phyloP scores from a whole-genome alignment of 2,329 filamentous ascomycete species.

The Aspergillus flavus region DNA sequence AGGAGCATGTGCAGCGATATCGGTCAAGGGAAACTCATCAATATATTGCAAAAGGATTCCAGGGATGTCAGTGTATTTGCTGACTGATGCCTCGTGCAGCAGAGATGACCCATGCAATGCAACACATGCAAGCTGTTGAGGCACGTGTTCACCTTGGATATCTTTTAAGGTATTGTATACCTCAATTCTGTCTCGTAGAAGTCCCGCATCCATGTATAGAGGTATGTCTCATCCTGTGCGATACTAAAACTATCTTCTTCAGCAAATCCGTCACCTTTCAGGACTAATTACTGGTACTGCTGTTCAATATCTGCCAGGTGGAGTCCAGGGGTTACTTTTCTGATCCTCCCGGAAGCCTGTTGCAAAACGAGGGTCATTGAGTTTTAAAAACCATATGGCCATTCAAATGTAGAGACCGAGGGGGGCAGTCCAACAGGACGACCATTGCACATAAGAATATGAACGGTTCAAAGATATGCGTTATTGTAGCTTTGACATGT shows the following conservation, averaged over 20 bases:
- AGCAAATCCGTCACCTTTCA: constrained; percentile 4
- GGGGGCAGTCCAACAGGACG: constrained; percentile 8
- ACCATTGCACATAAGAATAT: constrained; percentile 20
- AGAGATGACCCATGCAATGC: neutral
- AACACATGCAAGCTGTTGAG: constrained; percentile 14
- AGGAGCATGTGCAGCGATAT: constrained; percentile 15
- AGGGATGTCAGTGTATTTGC: constrained; percentile 12
- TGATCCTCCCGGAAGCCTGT: constrained; percentile 13
- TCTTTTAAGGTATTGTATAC: constrained; percentile 19
- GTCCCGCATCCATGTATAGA: constrained; percentile 15
- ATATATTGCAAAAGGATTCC: constrained; percentile 23
- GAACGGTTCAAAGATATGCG: constrained; percentile 19
- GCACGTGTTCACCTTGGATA: constrained; percentile 21
- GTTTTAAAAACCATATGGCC: constrained; percentile 22
- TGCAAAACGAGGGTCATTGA: constrained; percentile 24
- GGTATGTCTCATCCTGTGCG: constrained; percentile 18
- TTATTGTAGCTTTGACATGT: constrained; percentile 9
- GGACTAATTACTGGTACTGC: constrained; percentile 20
- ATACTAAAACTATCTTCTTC: constrained; percentile 12
- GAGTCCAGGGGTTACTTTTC: constrained; percentile 16
- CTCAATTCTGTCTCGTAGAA: constrained; percentile 19
- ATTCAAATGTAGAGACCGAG: neutral
- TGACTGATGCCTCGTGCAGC: neutral
- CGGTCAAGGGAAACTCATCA: constrained; percentile 17
- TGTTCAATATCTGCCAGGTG: constrained; percentile 9